These are phyloP conservation scores for Quercus rubra DNA, from an alignment of 306 rosid species.

Conservation along the genomic window DNA sequence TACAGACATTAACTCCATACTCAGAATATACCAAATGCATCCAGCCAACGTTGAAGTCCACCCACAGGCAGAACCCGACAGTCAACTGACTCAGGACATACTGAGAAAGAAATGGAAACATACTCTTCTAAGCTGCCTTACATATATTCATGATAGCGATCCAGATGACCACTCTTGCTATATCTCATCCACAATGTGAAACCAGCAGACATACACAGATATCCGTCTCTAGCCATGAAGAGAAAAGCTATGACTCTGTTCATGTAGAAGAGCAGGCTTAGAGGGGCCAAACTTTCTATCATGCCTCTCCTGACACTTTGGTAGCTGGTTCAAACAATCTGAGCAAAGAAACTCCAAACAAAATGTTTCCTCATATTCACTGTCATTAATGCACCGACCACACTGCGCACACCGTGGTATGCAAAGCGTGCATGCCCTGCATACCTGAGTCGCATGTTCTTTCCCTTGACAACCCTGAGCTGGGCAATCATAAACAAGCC, in stretches of 20 bases:
- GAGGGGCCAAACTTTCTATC: conserved; percentile 26
- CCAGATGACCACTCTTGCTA: conserved; percentile 2
- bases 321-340: conserved; percentile 47
- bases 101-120: neutral
- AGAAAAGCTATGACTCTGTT: conserved; percentile 28
- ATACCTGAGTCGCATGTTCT: conserved; percentile 40
- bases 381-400: conserved; percentile 73
- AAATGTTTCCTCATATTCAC: conserved; percentile 86
- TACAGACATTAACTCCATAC: neutral
- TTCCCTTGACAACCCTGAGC: conserved; percentile 59
- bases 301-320: conserved; percentile 31
- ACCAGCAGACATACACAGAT: neutral
- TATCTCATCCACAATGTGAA: conserved; percentile 16
- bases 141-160: neutral
- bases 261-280: conserved; percentile 19
- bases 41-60: conserved; percentile 1
- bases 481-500: conserved; percentile 91
- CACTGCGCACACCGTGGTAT: conserved; percentile 75
- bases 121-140: conserved; percentile 4
- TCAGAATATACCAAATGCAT: neutral
- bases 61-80: conserved; percentile 3
- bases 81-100: neutral
- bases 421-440: conserved; percentile 86
- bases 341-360: conserved; percentile 77
- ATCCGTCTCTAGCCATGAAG: conserved; percentile 23